These are phyloP conservation scores for Sphaerulina vaccinii DNA, from an alignment of 2,329 filamentous ascomycete genomes.

Conservation along the genomic window DNA sequence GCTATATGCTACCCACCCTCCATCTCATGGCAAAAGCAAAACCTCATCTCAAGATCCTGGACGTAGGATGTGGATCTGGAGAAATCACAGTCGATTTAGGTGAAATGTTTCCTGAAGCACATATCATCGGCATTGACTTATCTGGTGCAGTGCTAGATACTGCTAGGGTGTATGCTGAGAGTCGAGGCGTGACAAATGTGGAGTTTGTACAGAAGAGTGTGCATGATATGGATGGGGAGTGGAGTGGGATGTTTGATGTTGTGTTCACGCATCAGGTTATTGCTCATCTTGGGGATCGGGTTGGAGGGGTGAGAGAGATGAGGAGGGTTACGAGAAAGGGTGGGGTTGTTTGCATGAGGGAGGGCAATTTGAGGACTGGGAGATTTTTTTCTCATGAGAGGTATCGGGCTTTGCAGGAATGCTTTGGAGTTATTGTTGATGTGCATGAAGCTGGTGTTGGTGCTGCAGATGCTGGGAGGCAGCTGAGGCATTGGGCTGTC, in stretches of 20 bases:
- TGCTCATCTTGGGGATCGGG: slow-evolving; percentile 53
- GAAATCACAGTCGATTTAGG: slow-evolving; percentile 40
- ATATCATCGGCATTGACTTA: slow-evolving; percentile 40
- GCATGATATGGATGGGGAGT: slow-evolving; percentile 75
- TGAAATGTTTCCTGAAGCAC: slow-evolving; percentile 22
- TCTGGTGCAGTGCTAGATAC: slow-evolving; percentile 34
- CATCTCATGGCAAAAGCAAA: not conserved
- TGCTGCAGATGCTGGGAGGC: slow-evolving; percentile 19
- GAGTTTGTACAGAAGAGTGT: slow-evolving; percentile 90
- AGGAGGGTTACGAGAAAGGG: slow-evolving; percentile 12
- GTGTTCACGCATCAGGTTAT: slow-evolving; percentile 63
- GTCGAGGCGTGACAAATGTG: slow-evolving; percentile 56
- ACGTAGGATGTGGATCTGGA: slow-evolving; percentile 42
- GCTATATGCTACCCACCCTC: slow-evolving; percentile 21
- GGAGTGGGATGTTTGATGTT: slow-evolving; percentile 73
- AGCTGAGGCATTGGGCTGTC: slow-evolving; percentile 15
- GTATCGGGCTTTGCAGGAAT: slow-evolving; percentile 20
- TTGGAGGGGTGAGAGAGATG: slow-evolving; percentile 26
- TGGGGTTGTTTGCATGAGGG: slow-evolving; percentile 24
- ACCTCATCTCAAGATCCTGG: slow-evolving; percentile 38
- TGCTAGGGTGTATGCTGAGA: slow-evolving; percentile 34
- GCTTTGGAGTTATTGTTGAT: slow-evolving; percentile 18
- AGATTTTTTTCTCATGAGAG: slow-evolving; percentile 14
- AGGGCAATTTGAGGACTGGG: slow-evolving; percentile 23
- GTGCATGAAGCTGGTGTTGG: slow-evolving; percentile 22